Base-by-base conservation (phyloP, 164 flowering plant species). In the Vitis riparia region DNA sequence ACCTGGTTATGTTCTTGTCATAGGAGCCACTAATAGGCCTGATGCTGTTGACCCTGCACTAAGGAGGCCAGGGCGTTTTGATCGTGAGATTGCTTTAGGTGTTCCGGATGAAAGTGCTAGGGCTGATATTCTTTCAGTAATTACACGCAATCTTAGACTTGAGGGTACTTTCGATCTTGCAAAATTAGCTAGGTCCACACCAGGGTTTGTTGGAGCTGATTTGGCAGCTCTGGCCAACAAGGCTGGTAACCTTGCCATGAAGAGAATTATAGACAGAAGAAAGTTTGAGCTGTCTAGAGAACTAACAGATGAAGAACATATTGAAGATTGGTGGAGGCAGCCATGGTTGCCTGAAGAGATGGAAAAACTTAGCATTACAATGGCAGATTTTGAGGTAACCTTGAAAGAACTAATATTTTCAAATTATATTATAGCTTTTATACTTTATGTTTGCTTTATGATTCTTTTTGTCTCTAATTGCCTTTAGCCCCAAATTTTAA, bases 181-280 rank as follows among this genome's bases (percentile, higher is more conserved):
- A 12, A 88, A 83, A 73, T 78, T 95, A 69, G 98, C 98, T 47
- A 82, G 85, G 78, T 77, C 84, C 49, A 93, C 99, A 0, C 89
- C 97, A 13, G 99, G 99, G 1, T 95, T 88, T 86, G 97, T 89
- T 75, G 99, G 97, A 60, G 97, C 99, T 73, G 99, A 95, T 62
- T 81, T 95, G 81, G 81, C 76, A 29, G 87, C 90, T 5, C 73
- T 94, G 51, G 85, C 79, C 8, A 87, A 86, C 62, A 82, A 88
- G 83, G 99, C 99, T 74, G 99, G 94, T 57, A 83, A 83, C 68
- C 84, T 91, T 76, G 93, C 96, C 17, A 80, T 92, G 90, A 81
- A 79, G 68, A 87, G 97, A 75, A 88, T 89, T 16, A 68, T 85
- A 60, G 75, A 82, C 53, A 70, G 69, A 69, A 84, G 88, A 77